phyloP scores from a whole-genome alignment of 2,329 filamentous ascomycete species.

The Teratosphaeria epicoccoides region DNA sequence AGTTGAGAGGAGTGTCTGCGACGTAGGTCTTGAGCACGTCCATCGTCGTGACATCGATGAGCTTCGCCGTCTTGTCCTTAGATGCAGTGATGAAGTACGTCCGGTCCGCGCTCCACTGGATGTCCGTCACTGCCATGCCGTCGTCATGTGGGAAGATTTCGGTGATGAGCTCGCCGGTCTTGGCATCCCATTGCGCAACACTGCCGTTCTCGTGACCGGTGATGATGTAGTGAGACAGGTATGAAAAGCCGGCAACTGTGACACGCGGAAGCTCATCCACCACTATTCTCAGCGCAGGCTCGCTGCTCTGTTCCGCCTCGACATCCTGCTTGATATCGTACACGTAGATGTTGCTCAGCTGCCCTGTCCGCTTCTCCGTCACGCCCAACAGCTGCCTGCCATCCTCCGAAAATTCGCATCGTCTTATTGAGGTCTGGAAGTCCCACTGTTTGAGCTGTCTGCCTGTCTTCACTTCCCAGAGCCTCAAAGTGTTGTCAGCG shows the following conservation, averaged over 20 bases:
- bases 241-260: slow-evolving; percentile 94
- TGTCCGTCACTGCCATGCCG: slow-evolving; percentile 72
- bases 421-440: slow-evolving; percentile 92
- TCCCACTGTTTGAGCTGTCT: slow-evolving; percentile 96
- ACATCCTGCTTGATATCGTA: slow-evolving; percentile 79
- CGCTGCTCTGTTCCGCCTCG: slow-evolving; percentile 71
- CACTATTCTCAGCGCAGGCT: slow-evolving; percentile 75
- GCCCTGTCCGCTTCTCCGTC: slow-evolving; percentile 97
- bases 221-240: slow-evolving; percentile 90
- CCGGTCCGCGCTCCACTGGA: slow-evolving; percentile 88
- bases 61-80: slow-evolving; percentile 96
- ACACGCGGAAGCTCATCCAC: slow-evolving; percentile 88
- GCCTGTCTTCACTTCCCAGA: slow-evolving; percentile 93
- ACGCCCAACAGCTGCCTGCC: slow-evolving; percentile 83
- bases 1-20: slow-evolving; percentile 92
- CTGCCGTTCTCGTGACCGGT: slow-evolving; percentile 94
- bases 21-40: slow-evolving; percentile 85
- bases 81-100: slow-evolving; percentile 97
- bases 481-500: slow-evolving; percentile 93
- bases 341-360: slow-evolving; percentile 86
- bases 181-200: slow-evolving; percentile 81
- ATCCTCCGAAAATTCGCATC: slow-evolving; percentile 94
- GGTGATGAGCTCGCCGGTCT: slow-evolving; percentile 74
- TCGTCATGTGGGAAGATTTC: slow-evolving; percentile 79
- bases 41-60: slow-evolving; percentile 77